These are phyloP conservation scores for Kandelia obovata DNA, from an alignment of 345 rosid genomes.

Conservation along the genomic window DNA sequence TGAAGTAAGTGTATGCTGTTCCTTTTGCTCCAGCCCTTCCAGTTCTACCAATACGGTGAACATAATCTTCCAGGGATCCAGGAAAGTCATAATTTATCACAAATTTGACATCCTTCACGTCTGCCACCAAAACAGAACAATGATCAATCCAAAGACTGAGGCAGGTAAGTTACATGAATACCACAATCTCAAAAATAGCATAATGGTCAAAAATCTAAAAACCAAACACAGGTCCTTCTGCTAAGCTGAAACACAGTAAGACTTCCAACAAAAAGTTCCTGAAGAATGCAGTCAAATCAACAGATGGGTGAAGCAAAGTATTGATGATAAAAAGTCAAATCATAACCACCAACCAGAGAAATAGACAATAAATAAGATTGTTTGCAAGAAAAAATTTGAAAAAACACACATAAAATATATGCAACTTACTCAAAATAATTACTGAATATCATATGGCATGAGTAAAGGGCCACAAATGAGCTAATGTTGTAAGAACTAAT, in stretches of 20 bases:
- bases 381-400: too few species aligned
- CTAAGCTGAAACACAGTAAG: background rate
- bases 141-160: background rate
- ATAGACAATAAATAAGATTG: too few species aligned
- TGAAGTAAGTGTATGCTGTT: constrained; percentile 96
- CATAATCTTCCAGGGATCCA: constrained; percentile 97
- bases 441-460: too few species aligned
- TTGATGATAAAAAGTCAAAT: too few species aligned
- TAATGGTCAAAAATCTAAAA: background rate
- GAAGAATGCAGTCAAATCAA: background rate
- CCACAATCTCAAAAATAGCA: too few species aligned
- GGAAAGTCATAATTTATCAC: constrained; percentile 99
- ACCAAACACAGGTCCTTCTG: background rate
- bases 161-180: background rate
- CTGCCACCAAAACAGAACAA: constrained; percentile 43
- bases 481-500: too few species aligned
- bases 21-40: constrained; percentile 99
- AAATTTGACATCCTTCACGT: constrained; percentile 92
- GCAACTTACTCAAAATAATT: too few species aligned
- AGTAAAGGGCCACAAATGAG: too few species aligned
- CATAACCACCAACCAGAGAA: too few species aligned
- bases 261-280: background rate
- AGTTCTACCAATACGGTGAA: constrained; percentile 94
- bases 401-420: too few species aligned
- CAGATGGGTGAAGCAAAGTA: too few species aligned